Evolutionary conservation across 2,329 filamentous ascomycete genomes (phyloP), one percentile per base, ranked within the genome.

Genomic region (Bipolaris cookei): DNA sequence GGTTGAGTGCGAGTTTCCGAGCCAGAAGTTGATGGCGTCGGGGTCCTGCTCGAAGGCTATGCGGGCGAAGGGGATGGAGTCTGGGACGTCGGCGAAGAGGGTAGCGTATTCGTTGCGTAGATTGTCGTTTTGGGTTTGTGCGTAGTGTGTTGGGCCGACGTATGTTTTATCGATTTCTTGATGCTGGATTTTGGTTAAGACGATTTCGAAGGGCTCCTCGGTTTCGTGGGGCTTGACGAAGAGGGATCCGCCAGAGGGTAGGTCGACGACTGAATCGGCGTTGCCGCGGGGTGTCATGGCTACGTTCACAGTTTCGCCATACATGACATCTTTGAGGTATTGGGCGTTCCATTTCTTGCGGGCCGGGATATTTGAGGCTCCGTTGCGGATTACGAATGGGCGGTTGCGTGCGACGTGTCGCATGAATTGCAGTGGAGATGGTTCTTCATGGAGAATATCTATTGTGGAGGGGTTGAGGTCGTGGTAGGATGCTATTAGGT

Each of bases 111-210:
- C 91, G 57, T 87, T 81, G 2, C 88, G 85, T 18, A 95, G 82
- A 69, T 94, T 95, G 74, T 94, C 89, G 71, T 95, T 92, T 79
- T 95, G 90, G 35, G 90, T 91, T 76, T 93, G 90, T 1, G 88
- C 88, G 76, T 93, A 93, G 67, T 68, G 66, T 2, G 68, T 71
- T 45, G 59, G 61, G 6, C 35, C 44, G 18, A 4, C 13, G n/a
- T 42, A 58, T 1, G 13, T 28, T 20, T 18, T 1, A 6, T 38
- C 11, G 6, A 39, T n/a, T 51, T 88, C 86, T 71, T 90, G 88
- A 1, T 70, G 63, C 44, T 83, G 81, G 35, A 93, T 80, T 59
- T 86, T 85, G 47, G 82, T 72, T 4, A 94, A 77, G 42, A 92
- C 90, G 5, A 81, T 69, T 2, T 75, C 70, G 67, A 94, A 93